Base-by-base conservation (phyloP, 306 rosid species). In the Prunus padus region DNA sequence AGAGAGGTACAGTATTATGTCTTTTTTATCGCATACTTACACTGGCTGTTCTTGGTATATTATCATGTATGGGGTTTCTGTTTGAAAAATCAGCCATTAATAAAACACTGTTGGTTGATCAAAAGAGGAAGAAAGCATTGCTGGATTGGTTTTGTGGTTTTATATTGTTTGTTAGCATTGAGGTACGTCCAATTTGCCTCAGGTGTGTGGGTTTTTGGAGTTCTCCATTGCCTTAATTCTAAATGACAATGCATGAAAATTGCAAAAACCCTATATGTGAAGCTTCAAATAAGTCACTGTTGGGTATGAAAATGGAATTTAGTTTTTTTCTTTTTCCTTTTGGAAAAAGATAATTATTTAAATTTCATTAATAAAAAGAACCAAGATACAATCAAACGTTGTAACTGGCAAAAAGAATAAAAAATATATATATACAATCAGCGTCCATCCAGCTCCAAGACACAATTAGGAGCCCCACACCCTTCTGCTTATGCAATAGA, bases 41-140 rank as follows among this genome's bases (percentile, higher is more conserved):
- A 59, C n/a, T 2, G 77, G 77, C 59, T 26, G 68, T 73, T 40
- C 65, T 62, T 16, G 49, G 67, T 72, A 72, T 45, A 8, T 23
- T 62, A 59, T 59, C 59, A 19, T 61, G 4, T 50, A 18, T 26
- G 46, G 57, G 25, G 12, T 40, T 40, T 56, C 33, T 23, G 40
- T 71, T 51, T 15, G 18, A 56, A 57, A 55, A 37, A 20, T 4
- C 40, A 42, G 23, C 76, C 25, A 10, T 30, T 42, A 40, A 72
- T 55, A 16, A 40, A 15, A 23, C 44, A 57, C 1, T 72, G 14
- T 25, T 44, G 57, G 28, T 72, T 59, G 26, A 30, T 45, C 46
- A 25, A 37, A 44, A 72, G 14, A 59, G 8, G 26, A 57, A 73
- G 3, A 22, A 57, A 44, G 44, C 56, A n/a, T 57, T 16, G 25